phyloP scores from a whole-genome alignment of 768 basidiomycete species.

The Pulveroboletus frians region DNA sequence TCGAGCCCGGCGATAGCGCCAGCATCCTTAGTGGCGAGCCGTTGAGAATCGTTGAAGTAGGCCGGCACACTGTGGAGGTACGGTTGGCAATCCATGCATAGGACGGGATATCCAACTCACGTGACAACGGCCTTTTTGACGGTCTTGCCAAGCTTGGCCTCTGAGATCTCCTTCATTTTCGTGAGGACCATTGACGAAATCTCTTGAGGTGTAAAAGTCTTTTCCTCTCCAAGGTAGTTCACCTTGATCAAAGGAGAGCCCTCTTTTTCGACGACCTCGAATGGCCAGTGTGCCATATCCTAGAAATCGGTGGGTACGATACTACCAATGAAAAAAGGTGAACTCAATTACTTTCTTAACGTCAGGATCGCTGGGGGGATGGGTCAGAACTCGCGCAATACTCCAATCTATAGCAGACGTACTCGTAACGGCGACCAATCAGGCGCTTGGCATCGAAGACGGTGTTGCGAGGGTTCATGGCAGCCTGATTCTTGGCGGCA shows the following conservation, averaged over 20 bases:
- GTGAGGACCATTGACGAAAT: constrained; percentile 99
- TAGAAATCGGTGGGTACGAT: constrained; percentile 28
- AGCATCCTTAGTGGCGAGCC: constrained; percentile 98
- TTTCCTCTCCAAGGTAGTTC: constrained; percentile 89
- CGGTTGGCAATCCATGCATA: not conserved
- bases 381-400: not conserved
- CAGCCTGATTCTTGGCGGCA: constrained; percentile 97
- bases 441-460: constrained; percentile 99
- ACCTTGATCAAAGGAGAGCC: constrained; percentile 97
- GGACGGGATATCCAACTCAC: constrained; percentile 44
- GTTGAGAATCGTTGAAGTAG: constrained; percentile 99
- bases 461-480: constrained; percentile 99
- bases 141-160: constrained; percentile 97
- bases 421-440: constrained; percentile 97
- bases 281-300: constrained; percentile 98
- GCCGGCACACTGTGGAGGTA: constrained; percentile 70
- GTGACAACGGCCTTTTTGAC: constrained; percentile 99
- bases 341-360: constrained; percentile 65
- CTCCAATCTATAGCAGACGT: constrained; percentile 25
- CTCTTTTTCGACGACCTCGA: constrained; percentile 93
- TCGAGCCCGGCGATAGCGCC: constrained; percentile 97
- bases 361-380: constrained; percentile 70
- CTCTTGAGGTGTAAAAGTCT: constrained; percentile 96
- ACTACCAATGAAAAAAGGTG: not conserved
- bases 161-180: constrained; percentile 99